Base-by-base conservation (phyloP, 441 rosid species). In the Pelargonium citronellum region DNA sequence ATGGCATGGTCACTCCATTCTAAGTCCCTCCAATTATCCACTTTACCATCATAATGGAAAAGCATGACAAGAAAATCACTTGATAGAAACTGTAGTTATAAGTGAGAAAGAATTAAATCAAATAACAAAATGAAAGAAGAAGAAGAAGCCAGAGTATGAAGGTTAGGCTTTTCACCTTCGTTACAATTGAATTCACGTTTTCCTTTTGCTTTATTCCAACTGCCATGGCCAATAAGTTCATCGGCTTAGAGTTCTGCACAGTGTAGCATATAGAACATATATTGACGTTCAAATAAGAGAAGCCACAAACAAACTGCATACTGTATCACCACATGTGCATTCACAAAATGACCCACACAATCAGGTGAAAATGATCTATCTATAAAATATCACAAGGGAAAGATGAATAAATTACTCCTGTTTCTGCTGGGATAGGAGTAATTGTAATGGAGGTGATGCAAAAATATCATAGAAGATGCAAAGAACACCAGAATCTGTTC, bases 11-110 rank as follows among this genome's bases (percentile, higher is more conserved):
- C 65, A 80, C 87, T 86, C 98, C 98, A 93, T 15, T 87, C 85
- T 24, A 88, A 80, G 77, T 86, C 83, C 63, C 74, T 86, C 94
- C 96, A 93, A 37, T 77, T 85, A 79, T 91, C 86, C 71, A 93
- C 90, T n/a, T 67, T 37, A 24, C 88, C 92, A 41, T 93, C 97
- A 30, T 89, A 91, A 77, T 93, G 98, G 73, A 93, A 93, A 67
- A 91, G 79, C 94, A 91, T 91, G 70, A 88, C 81, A 20, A 77
- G 73, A 13, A 93, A 93, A 64, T 82, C 84, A 69, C 78, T 80
- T 67, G 76, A 75, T 2, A 80, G 74, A 75, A 93, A 92, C 96
- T 92, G 91, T 41, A 43, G 76, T 43, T 64, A 9, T 27, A 39
- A 71, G 43, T 30, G 9, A 11, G 70, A 67, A 61, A 10, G 20